phyloP scores from a whole-genome alignment of 140 eudicot genomes.

The Ambrosia hybrid region DNA sequence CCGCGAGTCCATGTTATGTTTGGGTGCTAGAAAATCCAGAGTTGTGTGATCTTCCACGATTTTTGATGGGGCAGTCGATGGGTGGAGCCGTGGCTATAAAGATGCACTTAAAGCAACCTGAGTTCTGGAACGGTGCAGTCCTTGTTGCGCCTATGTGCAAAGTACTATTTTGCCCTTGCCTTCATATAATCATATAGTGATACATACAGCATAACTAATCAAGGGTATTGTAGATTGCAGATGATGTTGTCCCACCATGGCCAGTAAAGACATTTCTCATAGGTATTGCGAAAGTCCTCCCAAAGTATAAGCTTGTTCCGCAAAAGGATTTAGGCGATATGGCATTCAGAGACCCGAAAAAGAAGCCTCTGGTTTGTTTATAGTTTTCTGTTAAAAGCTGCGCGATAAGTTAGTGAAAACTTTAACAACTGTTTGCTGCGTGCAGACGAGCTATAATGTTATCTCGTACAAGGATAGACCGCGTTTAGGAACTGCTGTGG shows the following conservation, averaged over 20 bases:
- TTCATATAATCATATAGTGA: neutral
- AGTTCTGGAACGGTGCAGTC: conserved; percentile 84
- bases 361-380: conserved; percentile 64
- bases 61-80: conserved; percentile 87
- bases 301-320: conserved; percentile 84
- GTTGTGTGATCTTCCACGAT: conserved; percentile 56
- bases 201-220: conserved; percentile 5
- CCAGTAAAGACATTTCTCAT: conserved; percentile 57
- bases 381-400: neutral
- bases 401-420: neutral
- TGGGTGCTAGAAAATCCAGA: conserved; percentile 57
- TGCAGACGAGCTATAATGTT: conserved; percentile 76
- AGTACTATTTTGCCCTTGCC: conserved; percentile 48
- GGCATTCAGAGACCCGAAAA: conserved; percentile 82
- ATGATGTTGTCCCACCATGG: conserved; percentile 83
- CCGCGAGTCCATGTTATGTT: neutral
- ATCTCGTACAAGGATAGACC: conserved; percentile 79
- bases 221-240: conserved; percentile 68
- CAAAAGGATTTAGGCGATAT: conserved; percentile 66
- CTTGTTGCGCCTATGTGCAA: conserved; percentile 99
- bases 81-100: conserved; percentile 96
- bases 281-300: conserved; percentile 74
- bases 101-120: conserved; percentile 87
- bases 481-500: conserved; percentile 83
- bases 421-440: neutral